Base-by-base conservation (phyloP, 1,139 yeast species). In the Candida tetrigidarum region DNA sequence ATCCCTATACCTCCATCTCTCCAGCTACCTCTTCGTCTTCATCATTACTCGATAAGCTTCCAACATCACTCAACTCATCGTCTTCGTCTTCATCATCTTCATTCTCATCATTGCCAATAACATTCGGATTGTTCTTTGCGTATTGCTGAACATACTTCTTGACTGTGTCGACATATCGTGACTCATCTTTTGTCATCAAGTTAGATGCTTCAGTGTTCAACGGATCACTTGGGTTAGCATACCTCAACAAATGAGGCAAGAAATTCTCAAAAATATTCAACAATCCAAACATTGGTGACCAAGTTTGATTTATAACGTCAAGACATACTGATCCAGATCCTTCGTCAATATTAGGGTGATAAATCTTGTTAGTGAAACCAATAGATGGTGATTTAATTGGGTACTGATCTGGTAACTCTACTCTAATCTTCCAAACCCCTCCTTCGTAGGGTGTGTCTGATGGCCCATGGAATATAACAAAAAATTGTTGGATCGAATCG, bases 201-300 rank as follows among this genome's bases (percentile, higher is more conserved):
- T 87, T 82, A 5, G 96, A 90, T 0, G 99, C 99, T 54, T 89
- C 96, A 20, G 93, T 86, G 59, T 93, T 93, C 51, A 93, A 74
- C 1, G 99, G 99, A 63, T 93, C 99, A 26, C 93, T 77, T 1
- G 98, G 95, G 59, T 93, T 93, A 20, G 98, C 98, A 60, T 93
- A 93, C 48, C 95, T 80, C 50, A 93, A 72, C 48, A 93, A 71
- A 58, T 95, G 99, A 10, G 99, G 99, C 52, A 93, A 71, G 69
- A 93, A 93, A 60, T 91, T 86, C 60, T 93, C 98, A 63, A 93
- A 91, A 32, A 93, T 89, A 63, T 93, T 93, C 55, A 86, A 74
- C 56, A 92, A 77, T 42, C 93, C 98, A 72, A 91, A 93, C 92
- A 93, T 88, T 2, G 99, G 99, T 37, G 96, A 87, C 99, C 99